phyloP scores from a whole-genome alignment of 192 early-diverging fungal species.

The Backusella parvicylindrica region DNA sequence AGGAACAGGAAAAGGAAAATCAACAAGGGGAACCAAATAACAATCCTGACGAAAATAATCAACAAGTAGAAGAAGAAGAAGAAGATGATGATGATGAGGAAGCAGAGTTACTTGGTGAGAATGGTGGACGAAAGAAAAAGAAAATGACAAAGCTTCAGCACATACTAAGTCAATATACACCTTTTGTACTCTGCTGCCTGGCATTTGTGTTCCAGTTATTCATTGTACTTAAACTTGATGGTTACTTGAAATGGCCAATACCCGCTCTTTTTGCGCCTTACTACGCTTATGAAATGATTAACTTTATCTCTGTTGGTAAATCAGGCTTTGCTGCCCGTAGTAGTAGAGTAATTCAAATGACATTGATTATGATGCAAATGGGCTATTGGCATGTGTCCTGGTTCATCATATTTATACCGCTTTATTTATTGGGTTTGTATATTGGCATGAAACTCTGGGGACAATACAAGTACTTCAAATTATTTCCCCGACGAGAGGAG shows the following conservation, averaged over 20 bases:
- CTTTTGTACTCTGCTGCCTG: constrained; percentile 27
- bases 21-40: constrained; percentile 27
- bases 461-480: constrained; percentile 23
- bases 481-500: constrained; percentile 31
- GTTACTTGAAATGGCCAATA: constrained; percentile 49
- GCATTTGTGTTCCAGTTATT: constrained; percentile 68
- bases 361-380: constrained; percentile 47
- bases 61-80: constrained; percentile 31
- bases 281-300: constrained; percentile 66
- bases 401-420: constrained; percentile 60
- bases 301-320: constrained; percentile 42
- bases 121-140: neutral
- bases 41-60: constrained; percentile 30
- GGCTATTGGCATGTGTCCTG: constrained; percentile 45
- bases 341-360: constrained; percentile 14
- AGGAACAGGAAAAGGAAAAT: neutral
- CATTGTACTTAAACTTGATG: constrained; percentile 65
- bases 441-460: constrained; percentile 42
- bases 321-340: neutral
- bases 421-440: constrained; percentile 54
- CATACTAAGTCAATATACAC: neutral
- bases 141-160: neutral
- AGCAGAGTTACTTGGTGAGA: neutral
- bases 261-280: constrained; percentile 72
- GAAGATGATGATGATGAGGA: constrained; percentile 38